Conservation (phyloP, 768 basidiomycete species). For the Hydnomerulius pinastri region DNA sequence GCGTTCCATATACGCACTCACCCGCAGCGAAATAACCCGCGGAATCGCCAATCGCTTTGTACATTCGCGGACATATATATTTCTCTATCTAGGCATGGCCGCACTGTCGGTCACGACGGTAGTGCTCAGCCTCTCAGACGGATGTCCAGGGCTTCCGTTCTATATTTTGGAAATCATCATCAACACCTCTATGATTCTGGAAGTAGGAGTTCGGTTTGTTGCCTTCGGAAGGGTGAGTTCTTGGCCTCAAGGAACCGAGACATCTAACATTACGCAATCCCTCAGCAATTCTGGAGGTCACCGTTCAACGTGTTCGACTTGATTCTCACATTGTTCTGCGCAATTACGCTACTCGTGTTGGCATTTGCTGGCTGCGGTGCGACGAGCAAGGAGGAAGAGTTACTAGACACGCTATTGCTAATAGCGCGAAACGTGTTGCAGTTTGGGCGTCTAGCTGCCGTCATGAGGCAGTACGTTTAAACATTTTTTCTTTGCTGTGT, state of each 20-base stretch:
- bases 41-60: constrained; percentile 91
- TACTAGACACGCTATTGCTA: constrained; percentile 89
- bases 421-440: constrained; percentile 92
- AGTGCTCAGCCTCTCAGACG: constrained; percentile 76
- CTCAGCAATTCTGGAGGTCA: constrained; percentile 97
- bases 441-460: constrained; percentile 87
- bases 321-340: constrained; percentile 86
- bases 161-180: constrained; percentile 89
- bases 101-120: constrained; percentile 85
- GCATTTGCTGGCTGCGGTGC: constrained; percentile 83
- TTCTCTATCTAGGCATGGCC: constrained; percentile 89
- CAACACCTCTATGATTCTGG: constrained; percentile 89
- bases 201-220: constrained; percentile 88
- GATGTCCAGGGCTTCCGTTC: constrained; percentile 86
- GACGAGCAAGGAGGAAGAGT: constrained; percentile 88
- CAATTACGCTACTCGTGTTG: constrained; percentile 84
- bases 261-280: constrained; percentile 4
- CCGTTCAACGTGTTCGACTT: constrained; percentile 90
- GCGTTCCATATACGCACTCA: constrained; percentile 84
- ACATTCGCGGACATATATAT: constrained; percentile 83
- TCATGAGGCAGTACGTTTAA: constrained; percentile 84
- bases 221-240: constrained; percentile 87
- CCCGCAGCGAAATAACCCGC: constrained; percentile 77
- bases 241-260: background rate
- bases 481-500: constrained; percentile 2